Percentiles rank a stretch among this genome's conserved stretches.
These are phyloP conservation scores for Andalucia godoyi DNA, from an alignment of 78 protist species.

Conservation along the genomic window DNA sequence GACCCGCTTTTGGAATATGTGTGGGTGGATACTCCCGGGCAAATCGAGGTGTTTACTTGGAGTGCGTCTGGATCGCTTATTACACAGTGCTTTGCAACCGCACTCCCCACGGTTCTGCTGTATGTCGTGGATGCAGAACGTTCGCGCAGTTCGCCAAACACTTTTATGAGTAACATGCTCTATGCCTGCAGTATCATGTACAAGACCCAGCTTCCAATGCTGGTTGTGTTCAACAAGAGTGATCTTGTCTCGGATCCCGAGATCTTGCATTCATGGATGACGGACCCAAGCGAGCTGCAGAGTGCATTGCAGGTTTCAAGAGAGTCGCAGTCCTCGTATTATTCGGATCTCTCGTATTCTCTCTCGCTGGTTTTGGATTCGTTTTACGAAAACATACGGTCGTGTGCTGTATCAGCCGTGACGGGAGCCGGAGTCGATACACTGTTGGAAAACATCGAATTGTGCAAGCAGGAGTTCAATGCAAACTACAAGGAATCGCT, in stretches of 20 bases:
- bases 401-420: slow-evolving; percentile 66
- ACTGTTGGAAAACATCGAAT: slow-evolving; percentile 33
- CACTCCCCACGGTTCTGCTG: slow-evolving; percentile 76
- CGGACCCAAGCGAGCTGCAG: slow-evolving; percentile 39
- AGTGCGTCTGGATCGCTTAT: slow-evolving; percentile 87
- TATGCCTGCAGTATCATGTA: slow-evolving; percentile 89
- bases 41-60: slow-evolving; percentile 98
- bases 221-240: slow-evolving; percentile 80
- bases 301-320: slow-evolving; percentile 25
- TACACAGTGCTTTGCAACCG: slow-evolving; percentile 76
- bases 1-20: slow-evolving; percentile 18
- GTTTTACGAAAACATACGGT: slow-evolving; percentile 45
- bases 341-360: slow-evolving; percentile 48
- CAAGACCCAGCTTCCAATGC: slow-evolving; percentile 80
- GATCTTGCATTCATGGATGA: slow-evolving; percentile 73
- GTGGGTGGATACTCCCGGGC: slow-evolving; percentile 93
- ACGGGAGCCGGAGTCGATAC: slow-evolving; percentile 69
- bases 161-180: slow-evolving; percentile 96
- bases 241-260: slow-evolving; percentile 61
- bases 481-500: slow-evolving; percentile 3
- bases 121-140: slow-evolving; percentile 93
- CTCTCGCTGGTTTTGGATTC: slow-evolving; percentile 80
- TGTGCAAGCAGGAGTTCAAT: slow-evolving; percentile 38
- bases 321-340: too few species aligned
- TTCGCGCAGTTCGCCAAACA: slow-evolving; percentile 62